These are phyloP conservation scores for Blastomyces silverae DNA, from an alignment of 2,329 filamentous ascomycete species.

Conservation along the genomic window DNA sequence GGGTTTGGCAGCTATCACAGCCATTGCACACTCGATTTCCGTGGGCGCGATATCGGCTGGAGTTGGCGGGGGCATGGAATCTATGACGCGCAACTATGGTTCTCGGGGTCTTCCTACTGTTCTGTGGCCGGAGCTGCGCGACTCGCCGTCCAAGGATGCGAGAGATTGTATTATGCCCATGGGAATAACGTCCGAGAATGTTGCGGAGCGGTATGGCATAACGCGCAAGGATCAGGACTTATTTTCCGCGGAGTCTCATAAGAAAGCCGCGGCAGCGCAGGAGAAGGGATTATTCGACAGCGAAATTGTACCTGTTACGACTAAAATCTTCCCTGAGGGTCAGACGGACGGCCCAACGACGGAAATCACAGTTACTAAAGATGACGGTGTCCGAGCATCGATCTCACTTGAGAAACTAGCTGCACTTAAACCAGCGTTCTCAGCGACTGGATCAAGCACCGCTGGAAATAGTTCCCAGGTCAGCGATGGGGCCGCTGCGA, in stretches of 20 bases:
- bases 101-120: constrained; percentile 74
- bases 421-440: constrained; percentile 80
- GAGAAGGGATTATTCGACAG: constrained; percentile 61
- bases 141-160: constrained; percentile 60
- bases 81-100: constrained; percentile 90
- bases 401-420: constrained; percentile 64
- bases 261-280: constrained; percentile 64
- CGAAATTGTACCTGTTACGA: constrained; percentile 76
- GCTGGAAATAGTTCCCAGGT: constrained; percentile 84
- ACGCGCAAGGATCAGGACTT: constrained; percentile 70
- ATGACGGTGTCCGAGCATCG: constrained; percentile 73
- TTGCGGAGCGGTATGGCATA: constrained; percentile 69
- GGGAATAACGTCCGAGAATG: constrained; percentile 86
- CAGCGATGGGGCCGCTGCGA: constrained; percentile 77
- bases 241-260: constrained; percentile 69
- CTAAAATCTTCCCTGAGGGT: constrained; percentile 58
- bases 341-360: constrained; percentile 51
- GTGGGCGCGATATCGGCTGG: constrained; percentile 64
- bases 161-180: constrained; percentile 89
- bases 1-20: constrained; percentile 68
- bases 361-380: constrained; percentile 63
- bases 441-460: constrained; percentile 64
- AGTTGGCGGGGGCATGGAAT: constrained; percentile 88
- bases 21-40: constrained; percentile 67
- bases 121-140: constrained; percentile 66